phyloP scores from a whole-genome alignment of 192 early-diverging fungal species.

The Coemansia aciculifera region DNA sequence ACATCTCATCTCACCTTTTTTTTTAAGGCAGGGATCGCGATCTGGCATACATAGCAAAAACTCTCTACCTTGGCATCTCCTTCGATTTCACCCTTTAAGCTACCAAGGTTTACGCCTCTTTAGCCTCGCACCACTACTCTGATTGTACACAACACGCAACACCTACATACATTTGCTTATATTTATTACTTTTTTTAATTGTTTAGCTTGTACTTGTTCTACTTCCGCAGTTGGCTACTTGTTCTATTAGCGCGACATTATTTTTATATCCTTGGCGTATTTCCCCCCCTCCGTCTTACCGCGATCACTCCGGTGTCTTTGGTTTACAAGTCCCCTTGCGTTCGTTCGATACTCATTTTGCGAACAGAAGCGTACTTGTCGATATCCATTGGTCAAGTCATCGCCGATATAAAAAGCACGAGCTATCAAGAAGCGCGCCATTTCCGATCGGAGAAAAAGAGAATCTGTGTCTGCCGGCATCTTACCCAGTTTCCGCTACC shows the following conservation, averaged over 20 bases:
- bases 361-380: not conserved
- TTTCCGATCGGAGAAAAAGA: not conserved
- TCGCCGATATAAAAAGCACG: not conserved
- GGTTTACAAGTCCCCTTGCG: not conserved
- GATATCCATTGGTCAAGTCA: not conserved
- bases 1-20: not conserved
- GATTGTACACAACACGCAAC: conserved; percentile 3
- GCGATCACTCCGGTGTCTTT: not conserved
- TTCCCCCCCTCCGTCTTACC: not conserved
- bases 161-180: conserved; percentile 11
- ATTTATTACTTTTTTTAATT: conserved; percentile 4
- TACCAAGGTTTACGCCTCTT: conserved; percentile 6
- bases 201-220: not conserved
- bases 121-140: not conserved
- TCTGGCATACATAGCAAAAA: not conserved
- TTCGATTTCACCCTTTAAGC: not conserved
- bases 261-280: not conserved
- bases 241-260: not conserved
- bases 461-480: not conserved
- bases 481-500: not conserved
- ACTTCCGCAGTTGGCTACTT: not conserved
- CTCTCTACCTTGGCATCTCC: not conserved
- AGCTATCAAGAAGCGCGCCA: not conserved
- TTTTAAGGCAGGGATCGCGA: not conserved
- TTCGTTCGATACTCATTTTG: not conserved